Evolutionary conservation across 2,329 filamentous ascomycete genomes (phyloP).

Genomic region (Erysiphe neolycopersici): DNA sequence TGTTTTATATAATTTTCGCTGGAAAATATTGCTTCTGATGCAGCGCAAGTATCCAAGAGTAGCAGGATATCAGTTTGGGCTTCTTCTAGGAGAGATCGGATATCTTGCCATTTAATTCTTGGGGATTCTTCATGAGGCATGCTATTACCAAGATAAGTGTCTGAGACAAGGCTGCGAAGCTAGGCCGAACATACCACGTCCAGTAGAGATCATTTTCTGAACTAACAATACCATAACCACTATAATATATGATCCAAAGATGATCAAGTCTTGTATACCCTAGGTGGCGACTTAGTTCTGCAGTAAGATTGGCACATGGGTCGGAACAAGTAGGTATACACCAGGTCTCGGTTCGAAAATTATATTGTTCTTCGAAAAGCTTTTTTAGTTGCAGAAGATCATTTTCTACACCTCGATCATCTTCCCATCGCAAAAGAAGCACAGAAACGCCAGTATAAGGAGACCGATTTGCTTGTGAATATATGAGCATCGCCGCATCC

Average conservation of each 20-base stretch:
- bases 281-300: slow-evolving; percentile 31
- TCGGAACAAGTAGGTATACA: slow-evolving; percentile 31
- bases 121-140: slow-evolving; percentile 29
- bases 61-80: slow-evolving; percentile 34
- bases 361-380: slow-evolving; percentile 31
- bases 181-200: slow-evolving; percentile 28
- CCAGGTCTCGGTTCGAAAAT: slow-evolving; percentile 32
- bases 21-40: slow-evolving; percentile 22
- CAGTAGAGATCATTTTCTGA: slow-evolving; percentile 35
- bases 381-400: slow-evolving; percentile 28
- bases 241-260: slow-evolving; percentile 37
- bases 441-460: slow-evolving; percentile 32
- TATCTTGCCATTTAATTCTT: slow-evolving; percentile 35
- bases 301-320: slow-evolving; percentile 32
- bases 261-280: slow-evolving; percentile 30
- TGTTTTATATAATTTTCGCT: slow-evolving; percentile 32
- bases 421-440: slow-evolving; percentile 34
- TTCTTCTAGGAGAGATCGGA: slow-evolving; percentile 34
- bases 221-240: slow-evolving; percentile 31
- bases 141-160: slow-evolving; percentile 19
- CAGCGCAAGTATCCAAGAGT: slow-evolving; percentile 32
- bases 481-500: slow-evolving; percentile 40
- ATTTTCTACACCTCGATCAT: slow-evolving; percentile 25
- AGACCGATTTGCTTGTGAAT: slow-evolving; percentile 30
- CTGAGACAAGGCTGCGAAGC: slow-evolving; percentile 7